These are phyloP conservation scores for Styphnolobium japonicum DNA, from an alignment of 306 rosid genomes.

Conservation along the genomic window DNA sequence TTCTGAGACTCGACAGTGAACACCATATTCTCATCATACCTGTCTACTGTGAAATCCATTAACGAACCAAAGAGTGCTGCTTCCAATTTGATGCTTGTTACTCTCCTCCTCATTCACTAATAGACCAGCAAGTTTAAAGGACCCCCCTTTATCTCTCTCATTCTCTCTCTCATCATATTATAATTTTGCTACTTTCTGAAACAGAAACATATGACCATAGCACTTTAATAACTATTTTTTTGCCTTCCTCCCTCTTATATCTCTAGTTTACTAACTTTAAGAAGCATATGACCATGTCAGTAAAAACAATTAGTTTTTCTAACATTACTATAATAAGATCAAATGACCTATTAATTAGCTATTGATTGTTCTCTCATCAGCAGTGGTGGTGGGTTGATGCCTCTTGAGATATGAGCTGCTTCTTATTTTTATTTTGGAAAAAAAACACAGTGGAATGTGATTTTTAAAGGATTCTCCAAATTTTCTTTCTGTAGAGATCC, in stretches of 20 bases:
- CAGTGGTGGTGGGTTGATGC: conserved; percentile 34
- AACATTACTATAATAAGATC: conserved; percentile 48
- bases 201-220: conserved; percentile 42
- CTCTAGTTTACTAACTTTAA: conserved; percentile 49
- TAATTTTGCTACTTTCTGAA: conserved; percentile 31
- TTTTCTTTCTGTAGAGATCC: not conserved
- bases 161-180: not conserved
- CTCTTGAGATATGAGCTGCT: conserved; percentile 36
- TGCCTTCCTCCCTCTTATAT: not conserved
- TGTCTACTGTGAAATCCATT: conserved; percentile 51
- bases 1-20: conserved; percentile 51
- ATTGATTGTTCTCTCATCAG: conserved; percentile 39
- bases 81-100: conserved; percentile 14
- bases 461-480: not conserved
- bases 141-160: conserved; percentile 17
- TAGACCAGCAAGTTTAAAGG: conserved; percentile 19
- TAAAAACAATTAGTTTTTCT: conserved; percentile 36
- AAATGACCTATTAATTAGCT: conserved; percentile 39
- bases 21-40: conserved; percentile 42
- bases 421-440: not conserved
- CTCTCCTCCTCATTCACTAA: conserved; percentile 13
- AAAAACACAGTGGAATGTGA: not conserved
- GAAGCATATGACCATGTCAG: conserved; percentile 68
- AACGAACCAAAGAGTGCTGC: conserved; percentile 4
- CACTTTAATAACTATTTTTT: conserved; percentile 36